Base-by-base conservation (phyloP, 441 rosid genomes). In the Biscutella laevigata region DNA sequence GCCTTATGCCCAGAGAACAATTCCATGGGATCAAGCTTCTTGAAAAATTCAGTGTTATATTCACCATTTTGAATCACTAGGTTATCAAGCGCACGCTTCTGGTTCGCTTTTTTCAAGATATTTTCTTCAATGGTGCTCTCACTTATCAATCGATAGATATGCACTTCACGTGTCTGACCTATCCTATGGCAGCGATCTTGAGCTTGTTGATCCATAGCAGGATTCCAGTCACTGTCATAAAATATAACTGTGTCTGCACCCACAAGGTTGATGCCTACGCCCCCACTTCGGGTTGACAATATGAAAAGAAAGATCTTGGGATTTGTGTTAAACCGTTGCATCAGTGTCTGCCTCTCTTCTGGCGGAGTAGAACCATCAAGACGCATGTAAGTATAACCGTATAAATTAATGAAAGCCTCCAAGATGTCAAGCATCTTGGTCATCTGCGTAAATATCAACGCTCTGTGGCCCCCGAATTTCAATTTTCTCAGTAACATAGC, bases 161-260 rank as follows among this genome's bases (percentile, higher is more conserved):
- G 92, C 6, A 90, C 99, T 77, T 87, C 96, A 42, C 99, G 97
- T 40, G 97, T 94, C 77, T 94, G 99, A 60, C 99, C 99, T 69
- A 94, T 94, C 64, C 99, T 77, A 76, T 94, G 99, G 74, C 99
- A 94, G 53, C 98, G 99, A 77, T 94, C 99, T 82, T 94, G 99
- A 53, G 99, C 99, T 83, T 94, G 99, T 68, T 90, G 97, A 77
- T 94, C 99, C 99, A 94, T 94, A 27, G 99, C 99, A 26, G 99
- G 99, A 76, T 94, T 94, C 99, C 99, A 94, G 75, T 94, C 98
- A 50, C 98, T 91, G 67, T 91, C 98, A 75, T 91, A 91, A 59
- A 91, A 91, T 35, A 91, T 91, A 49, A 91, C 99, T 11, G 99
- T 94, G 77, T 94, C 99, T 40, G 99, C 99, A 54, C 99, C 99